phyloP scores from a whole-genome alignment of 352 stramenopile species.

The Phytophthora citrophthora region DNA sequence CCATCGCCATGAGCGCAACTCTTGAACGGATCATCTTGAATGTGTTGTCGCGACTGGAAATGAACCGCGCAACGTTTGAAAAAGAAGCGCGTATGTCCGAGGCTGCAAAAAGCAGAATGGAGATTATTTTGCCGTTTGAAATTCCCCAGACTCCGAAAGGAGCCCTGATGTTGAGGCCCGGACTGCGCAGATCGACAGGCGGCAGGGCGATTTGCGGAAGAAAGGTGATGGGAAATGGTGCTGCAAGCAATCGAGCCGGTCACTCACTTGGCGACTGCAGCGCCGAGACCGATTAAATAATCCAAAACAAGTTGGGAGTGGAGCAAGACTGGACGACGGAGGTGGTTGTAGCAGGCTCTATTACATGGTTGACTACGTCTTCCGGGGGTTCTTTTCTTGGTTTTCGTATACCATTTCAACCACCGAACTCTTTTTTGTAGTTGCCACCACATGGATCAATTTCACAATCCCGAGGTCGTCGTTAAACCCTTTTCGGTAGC shows the following conservation, averaged over 20 bases:
- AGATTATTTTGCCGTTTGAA: constrained; percentile 12
- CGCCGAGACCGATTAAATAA: constrained; percentile 18
- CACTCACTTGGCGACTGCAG: not conserved
- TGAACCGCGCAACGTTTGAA: constrained; percentile 3
- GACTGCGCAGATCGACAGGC: constrained; percentile 12
- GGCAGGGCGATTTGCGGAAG: constrained; percentile 27
- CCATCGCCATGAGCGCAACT: constrained; percentile 10
- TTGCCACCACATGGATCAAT: constrained; percentile 15
- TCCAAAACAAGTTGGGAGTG: constrained; percentile 1
- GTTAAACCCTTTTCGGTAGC: constrained; percentile 29
- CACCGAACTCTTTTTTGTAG: constrained; percentile 14
- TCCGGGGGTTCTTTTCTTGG: constrained; percentile 5
- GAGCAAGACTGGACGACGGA: constrained; percentile 16
- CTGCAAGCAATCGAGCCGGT: constrained; percentile 35
- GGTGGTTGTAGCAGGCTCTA: not conserved
- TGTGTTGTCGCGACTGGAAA: constrained; percentile 2
- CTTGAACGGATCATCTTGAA: constrained; percentile 29
- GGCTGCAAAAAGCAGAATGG: constrained; percentile 37
- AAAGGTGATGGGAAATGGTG: constrained; percentile 20
- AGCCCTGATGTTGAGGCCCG: constrained; percentile 11
- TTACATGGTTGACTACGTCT: not conserved
- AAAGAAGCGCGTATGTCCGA: constrained; percentile 8
- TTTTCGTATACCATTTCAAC: constrained; percentile 17
- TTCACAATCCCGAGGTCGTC: constrained; percentile 13
- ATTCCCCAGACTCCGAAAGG: not conserved